Conservation (phyloP, 2,329 filamentous ascomycete genomes). For the Aspergillus sp. region DNA sequence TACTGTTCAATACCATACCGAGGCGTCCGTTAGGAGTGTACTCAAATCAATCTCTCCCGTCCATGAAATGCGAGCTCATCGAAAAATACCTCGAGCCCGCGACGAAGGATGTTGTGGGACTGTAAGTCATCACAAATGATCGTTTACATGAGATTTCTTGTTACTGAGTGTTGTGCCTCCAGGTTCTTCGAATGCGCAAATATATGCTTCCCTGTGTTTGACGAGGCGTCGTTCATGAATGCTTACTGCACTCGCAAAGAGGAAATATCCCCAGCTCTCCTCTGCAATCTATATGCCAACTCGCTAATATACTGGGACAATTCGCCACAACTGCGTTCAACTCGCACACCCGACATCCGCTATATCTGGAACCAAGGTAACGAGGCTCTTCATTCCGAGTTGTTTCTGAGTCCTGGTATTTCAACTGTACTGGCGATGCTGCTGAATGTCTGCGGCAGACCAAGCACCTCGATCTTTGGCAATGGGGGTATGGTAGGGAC, state of each 20-base stretch:
- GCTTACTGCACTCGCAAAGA: slow-evolving; percentile 46
- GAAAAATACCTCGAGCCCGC: slow-evolving; percentile 51
- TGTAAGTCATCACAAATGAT: slow-evolving; percentile 36
- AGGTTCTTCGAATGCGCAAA: slow-evolving; percentile 56
- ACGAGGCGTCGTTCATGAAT: slow-evolving; percentile 50
- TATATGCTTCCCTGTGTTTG: slow-evolving; percentile 56
- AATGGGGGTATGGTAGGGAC: slow-evolving; percentile 56
- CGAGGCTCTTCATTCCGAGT: slow-evolving; percentile 57
- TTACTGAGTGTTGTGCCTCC: not conserved
- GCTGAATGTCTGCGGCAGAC: slow-evolving; percentile 58
- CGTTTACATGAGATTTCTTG: not conserved
- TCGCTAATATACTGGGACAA: slow-evolving; percentile 54
- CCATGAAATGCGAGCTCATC: slow-evolving; percentile 49
- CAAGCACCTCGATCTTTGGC: slow-evolving; percentile 56
- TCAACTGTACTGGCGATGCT: slow-evolving; percentile 56
- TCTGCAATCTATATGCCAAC: slow-evolving; percentile 56
- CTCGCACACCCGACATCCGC: slow-evolving; percentile 52
- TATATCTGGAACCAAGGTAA: slow-evolving; percentile 62
- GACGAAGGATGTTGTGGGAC: slow-evolving; percentile 44
- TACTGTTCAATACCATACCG: slow-evolving; percentile 52
- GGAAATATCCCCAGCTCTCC: slow-evolving; percentile 53
- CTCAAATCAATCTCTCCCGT: slow-evolving; percentile 24
- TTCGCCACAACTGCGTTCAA: slow-evolving; percentile 34
- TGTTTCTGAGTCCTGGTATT: slow-evolving; percentile 55
- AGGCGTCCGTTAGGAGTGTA: slow-evolving; percentile 45